phyloP scores from a whole-genome alignment of 129 eudicot genomes.

The Chrysanthemum makinoi region DNA sequence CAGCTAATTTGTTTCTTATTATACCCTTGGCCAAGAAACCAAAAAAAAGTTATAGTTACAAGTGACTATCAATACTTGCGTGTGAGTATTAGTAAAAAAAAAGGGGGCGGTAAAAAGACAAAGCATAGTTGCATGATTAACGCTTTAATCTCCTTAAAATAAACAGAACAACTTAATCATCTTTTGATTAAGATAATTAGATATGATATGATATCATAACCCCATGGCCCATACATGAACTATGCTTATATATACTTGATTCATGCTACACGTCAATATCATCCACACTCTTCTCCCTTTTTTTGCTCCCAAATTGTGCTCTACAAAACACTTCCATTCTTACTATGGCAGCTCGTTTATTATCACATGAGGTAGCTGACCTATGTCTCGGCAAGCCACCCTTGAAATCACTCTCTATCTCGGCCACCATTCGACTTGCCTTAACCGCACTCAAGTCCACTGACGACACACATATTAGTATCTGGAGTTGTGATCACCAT shows the following conservation, averaged over 20 bases:
- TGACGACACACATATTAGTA: conserved; percentile 52
- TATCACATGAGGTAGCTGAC: conserved; percentile 69
- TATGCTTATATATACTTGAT: conserved; percentile 10
- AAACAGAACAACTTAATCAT: too few relatives aligned
- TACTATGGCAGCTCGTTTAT: conserved; percentile 77
- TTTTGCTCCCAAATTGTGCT: neutral
- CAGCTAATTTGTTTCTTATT: too few relatives aligned
- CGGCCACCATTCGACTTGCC: conserved; percentile 66
- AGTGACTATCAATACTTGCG: too few relatives aligned
- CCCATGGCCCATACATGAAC: neutral
- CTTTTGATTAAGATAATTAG: too few relatives aligned
- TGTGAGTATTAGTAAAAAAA: too few relatives aligned
- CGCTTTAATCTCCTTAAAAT: too few relatives aligned
- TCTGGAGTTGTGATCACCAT: conserved; percentile 65
- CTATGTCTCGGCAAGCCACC: conserved; percentile 90
- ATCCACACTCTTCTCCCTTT: neutral
- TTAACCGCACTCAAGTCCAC: conserved; percentile 55
- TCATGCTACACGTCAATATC: conserved; percentile 7
- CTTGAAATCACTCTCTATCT: conserved; percentile 52
- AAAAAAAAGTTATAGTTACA: too few relatives aligned
- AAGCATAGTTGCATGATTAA: too few relatives aligned
- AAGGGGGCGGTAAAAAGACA: too few relatives aligned
- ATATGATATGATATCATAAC: too few relatives aligned
- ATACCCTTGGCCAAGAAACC: too few relatives aligned
- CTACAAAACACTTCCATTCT: neutral